Conservation (phyloP, 306 rosid species). For the Comarum palustre region DNA sequence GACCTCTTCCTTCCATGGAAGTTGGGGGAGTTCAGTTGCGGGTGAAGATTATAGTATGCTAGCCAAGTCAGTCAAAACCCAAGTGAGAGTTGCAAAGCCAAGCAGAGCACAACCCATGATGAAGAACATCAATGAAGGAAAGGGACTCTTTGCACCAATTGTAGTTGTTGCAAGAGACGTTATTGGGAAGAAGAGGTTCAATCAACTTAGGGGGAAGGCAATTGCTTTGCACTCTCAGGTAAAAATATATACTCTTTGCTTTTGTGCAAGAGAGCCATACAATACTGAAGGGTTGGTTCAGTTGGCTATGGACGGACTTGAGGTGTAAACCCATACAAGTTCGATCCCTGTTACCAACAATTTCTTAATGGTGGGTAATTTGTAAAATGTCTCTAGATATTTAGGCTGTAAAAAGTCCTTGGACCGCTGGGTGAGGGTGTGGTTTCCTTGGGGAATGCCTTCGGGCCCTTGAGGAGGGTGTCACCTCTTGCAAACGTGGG, state of each 20-base stretch:
- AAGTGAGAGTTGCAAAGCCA: slow-evolving; percentile 54
- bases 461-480: too few species aligned
- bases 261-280: too few species aligned
- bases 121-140: slow-evolving; percentile 96
- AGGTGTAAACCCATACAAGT: too few species aligned
- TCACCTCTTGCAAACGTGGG: too few species aligned
- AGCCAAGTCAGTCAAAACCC: slow-evolving; percentile 47
- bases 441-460: too few species aligned
- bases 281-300: too few species aligned
- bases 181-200: slow-evolving; percentile 88
- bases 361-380: too few species aligned
- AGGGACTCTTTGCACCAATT: slow-evolving; percentile 85
- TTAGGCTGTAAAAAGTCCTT: too few species aligned
- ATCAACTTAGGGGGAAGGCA: slow-evolving; percentile 93
- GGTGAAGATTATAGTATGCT: slow-evolving; percentile 64
- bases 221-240: slow-evolving; percentile 99
- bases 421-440: too few species aligned
- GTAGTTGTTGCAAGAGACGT: slow-evolving; percentile 68
- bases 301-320: too few species aligned
- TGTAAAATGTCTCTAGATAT: too few species aligned
- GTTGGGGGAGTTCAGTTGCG: slow-evolving; percentile 64
- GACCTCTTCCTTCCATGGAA: slow-evolving; percentile 67
- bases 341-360: too few species aligned
- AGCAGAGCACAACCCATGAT: slow-evolving; percentile 69
- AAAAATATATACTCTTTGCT: not conserved